Evolutionary conservation across 2,329 filamentous ascomycete species (phyloP).

Genomic region (Cercospora sojina): DNA sequence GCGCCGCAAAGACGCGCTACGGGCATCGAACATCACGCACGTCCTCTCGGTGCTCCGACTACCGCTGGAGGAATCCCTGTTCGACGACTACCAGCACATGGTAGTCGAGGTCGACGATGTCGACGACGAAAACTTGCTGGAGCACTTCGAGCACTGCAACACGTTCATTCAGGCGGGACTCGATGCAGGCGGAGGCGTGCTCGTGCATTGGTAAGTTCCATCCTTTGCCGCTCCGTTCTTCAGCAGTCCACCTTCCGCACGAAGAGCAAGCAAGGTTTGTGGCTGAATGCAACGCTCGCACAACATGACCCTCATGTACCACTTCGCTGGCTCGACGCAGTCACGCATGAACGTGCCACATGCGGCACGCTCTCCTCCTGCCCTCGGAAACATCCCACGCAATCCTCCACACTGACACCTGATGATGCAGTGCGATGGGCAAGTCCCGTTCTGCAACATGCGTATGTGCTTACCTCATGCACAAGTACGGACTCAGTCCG

Average conservation of each 20-base stretch:
- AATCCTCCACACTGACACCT: conserved; percentile 3
- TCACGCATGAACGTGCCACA: not conserved
- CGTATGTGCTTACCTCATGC: conserved; percentile 80
- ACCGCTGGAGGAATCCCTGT: conserved; percentile 56
- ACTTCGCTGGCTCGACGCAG: not conserved
- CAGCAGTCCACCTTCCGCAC: conserved; percentile 4
- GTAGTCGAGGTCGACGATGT: conserved; percentile 86
- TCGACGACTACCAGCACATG: conserved; percentile 63
- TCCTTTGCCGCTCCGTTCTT: not conserved
- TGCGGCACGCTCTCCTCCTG: not conserved
- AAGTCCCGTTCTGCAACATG: conserved; percentile 89
- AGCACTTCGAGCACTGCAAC: conserved; percentile 75
- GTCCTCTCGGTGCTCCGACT: conserved; percentile 78
- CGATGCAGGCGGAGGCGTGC: conserved; percentile 58
- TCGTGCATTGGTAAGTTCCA: conserved; percentile 67
- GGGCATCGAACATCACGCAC: conserved; percentile 77
- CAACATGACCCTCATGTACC: not conserved
- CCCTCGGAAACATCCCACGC: not conserved
- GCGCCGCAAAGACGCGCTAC: conserved; percentile 67
- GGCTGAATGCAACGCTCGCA: conserved; percentile 3
- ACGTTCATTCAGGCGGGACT: conserved; percentile 80
- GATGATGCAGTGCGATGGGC: conserved; percentile 72
- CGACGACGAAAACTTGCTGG: conserved; percentile 81
- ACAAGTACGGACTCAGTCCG: conserved; percentile 51
- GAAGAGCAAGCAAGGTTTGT: conserved; percentile 53